phyloP scores from a whole-genome alignment of 2,329 filamentous ascomycete genomes.

The Pseudonectria buxi region DNA sequence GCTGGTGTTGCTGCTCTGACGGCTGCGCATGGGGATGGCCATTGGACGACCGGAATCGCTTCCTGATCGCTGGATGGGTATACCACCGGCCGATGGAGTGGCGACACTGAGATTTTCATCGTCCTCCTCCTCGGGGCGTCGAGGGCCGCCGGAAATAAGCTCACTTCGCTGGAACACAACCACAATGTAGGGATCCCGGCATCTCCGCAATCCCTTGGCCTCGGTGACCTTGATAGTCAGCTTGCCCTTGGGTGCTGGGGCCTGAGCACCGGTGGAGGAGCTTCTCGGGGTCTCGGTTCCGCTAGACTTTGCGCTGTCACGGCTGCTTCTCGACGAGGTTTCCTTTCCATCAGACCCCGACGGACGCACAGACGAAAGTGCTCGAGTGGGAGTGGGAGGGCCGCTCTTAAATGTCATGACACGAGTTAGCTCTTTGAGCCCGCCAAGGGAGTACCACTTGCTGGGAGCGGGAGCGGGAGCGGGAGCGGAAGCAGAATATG shows the following conservation, averaged over 20 bases:
- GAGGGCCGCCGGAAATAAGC: conserved; percentile 83
- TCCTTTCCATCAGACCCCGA: conserved; percentile 41
- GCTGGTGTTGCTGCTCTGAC: conserved; percentile 94
- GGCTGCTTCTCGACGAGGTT: conserved; percentile 31
- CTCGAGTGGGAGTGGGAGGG: conserved; percentile 81
- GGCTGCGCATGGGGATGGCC: conserved; percentile 94
- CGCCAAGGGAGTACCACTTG: conserved; percentile 58
- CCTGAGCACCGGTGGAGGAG: conserved; percentile 49
- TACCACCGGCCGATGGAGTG: conserved; percentile 45
- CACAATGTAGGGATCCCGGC: conserved; percentile 88
- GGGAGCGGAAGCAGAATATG: conserved; percentile 15
- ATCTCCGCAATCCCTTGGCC: conserved; percentile 72
- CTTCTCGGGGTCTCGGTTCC: conserved; percentile 46
- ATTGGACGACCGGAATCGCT: conserved; percentile 79
- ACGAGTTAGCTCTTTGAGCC: conserved; percentile 84
- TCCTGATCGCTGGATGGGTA: conserved; percentile 61
- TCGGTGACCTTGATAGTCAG: conserved; percentile 84
- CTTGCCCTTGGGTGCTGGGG: conserved; percentile 74
- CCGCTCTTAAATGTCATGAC: conserved; percentile 73
- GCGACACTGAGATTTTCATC: conserved; percentile 43
- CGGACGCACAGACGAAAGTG: conserved; percentile 61
- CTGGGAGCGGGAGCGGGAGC: conserved; percentile 32
- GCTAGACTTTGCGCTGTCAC: conserved; percentile 39
- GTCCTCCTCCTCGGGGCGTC: conserved; percentile 56
- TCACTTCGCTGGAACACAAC: conserved; percentile 96